phyloP scores from a whole-genome alignment of 441 rosid species.

The Metrosideros polymorpha region DNA sequence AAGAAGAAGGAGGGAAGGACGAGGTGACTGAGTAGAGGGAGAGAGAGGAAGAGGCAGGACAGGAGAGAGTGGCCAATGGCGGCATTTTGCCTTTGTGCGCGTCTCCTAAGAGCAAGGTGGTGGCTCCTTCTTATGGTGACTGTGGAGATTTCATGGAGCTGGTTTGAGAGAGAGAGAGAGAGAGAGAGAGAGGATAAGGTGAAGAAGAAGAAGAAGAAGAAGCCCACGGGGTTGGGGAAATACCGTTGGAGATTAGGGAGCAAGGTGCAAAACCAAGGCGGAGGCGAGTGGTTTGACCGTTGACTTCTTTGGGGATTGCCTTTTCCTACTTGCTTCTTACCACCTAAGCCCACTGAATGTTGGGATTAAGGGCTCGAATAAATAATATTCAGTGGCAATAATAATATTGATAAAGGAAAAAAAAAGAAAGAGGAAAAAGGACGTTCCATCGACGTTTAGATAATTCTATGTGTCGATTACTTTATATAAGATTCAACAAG shows the following conservation, averaged over 20 bases:
- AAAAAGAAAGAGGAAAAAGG: background rate
- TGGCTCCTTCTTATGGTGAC: background rate
- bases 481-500: too few relatives aligned
- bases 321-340: background rate
- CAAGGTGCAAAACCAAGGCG: background rate
- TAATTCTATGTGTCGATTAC: background rate
- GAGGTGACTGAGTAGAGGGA: background rate
- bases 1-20: constrained; percentile 1
- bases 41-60: constrained; percentile 15
- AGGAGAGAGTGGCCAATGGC: constrained; percentile 6
- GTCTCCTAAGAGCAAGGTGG: background rate
- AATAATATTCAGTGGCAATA: background rate
- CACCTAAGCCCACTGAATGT: background rate
- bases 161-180: background rate
- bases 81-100: background rate
- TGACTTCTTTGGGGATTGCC: background rate
- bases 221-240: background rate
- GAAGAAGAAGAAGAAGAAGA: background rate
- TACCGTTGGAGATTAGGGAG: background rate
- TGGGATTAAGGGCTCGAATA: background rate
- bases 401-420: background rate
- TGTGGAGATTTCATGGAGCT: background rate
- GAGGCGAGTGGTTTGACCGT: background rate
- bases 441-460: background rate
- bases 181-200: background rate